Conservation (phyloP, 225 moss, liverwort and hornwort species). For the Pseudoscleropodium purum region DNA sequence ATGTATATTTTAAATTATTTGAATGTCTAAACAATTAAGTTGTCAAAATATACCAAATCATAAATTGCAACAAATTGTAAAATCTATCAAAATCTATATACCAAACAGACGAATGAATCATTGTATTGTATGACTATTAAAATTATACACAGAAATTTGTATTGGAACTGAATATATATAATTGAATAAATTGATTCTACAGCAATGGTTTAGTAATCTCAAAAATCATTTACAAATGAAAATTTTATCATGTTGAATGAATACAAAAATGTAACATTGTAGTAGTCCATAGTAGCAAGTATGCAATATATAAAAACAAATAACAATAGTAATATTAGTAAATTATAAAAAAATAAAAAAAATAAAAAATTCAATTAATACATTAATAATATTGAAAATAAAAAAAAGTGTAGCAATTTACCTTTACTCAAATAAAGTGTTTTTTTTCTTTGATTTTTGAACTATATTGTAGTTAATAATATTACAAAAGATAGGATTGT, state of each 20-base stretch:
- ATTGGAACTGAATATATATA: neutral
- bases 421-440: too few species aligned
- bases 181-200: neutral
- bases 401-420: neutral
- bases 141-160: neutral
- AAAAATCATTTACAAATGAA: neutral
- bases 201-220: neutral
- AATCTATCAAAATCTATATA: neutral
- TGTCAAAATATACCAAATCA: neutral
- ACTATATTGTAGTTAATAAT: neutral
- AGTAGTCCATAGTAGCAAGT: neutral
- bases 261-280: neutral
- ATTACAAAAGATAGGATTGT: too few species aligned
- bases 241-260: neutral
- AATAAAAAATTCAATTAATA: neutral
- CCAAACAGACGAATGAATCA: too few species aligned
- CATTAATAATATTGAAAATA: neutral
- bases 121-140: fast-evolving
- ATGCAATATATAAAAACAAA: neutral
- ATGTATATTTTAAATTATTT: neutral
- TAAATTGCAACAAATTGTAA: neutral
- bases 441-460: neutral
- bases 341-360: neutral
- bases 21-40: neutral
- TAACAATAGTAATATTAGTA: neutral